Evolutionary conservation across 305 asterid species (phyloP), one percentile per base, ranked within the genome.

Genomic region (Salvia sclarea): DNA sequence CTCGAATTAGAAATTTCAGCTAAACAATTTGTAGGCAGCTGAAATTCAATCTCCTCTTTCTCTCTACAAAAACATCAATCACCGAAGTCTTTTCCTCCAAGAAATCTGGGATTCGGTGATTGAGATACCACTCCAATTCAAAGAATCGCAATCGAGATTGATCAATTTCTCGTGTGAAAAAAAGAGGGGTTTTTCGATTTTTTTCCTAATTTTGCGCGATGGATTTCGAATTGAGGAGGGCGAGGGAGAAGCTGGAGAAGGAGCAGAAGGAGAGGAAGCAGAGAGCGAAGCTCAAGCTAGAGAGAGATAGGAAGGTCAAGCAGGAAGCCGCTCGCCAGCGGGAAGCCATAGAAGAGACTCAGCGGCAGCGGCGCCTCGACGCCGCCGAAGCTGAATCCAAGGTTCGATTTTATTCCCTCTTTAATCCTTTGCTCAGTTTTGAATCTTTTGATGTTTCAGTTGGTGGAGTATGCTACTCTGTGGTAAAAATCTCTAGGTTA

Each of bases 181-280:
- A 11, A 17, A 50, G 35, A 62, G 43, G 40, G 21, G 11, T 13
- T 45, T 25, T 11, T 48, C 59, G 47, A 33, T 24, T n/a, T 8
- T 30, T 25, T 8, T 48, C 38, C 50, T 13, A 10, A 7, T 28
- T 55, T 50, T 43, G n/a, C 21, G 67, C n/a, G 28, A 93, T 94
- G 99, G 98, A 94, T 80, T 94, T 84, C 57, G 99, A 94, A 79
- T 69, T 94, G 83, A 85, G 96, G 74, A 86, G 92, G 78, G 99
- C 99, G 7, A 79, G 88, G 31, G 96, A 91, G 85, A 94, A 94
- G 88, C 77, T 94, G 57, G 96, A 86, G 81, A 88, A 69, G 75
- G 98, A 94, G 76, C 99, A 94, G 75, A 81, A 55, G 65, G 99
- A 91, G 73, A 83, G 98, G 83, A 94, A 87, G 61, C 88, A 76